Percentiles rank a stretch among this genome's conserved stretches.
Evolutionary conservation across 768 basidiomycete genomes (phyloP).

Genomic region (Leucocoprinus birnbaumii): DNA sequence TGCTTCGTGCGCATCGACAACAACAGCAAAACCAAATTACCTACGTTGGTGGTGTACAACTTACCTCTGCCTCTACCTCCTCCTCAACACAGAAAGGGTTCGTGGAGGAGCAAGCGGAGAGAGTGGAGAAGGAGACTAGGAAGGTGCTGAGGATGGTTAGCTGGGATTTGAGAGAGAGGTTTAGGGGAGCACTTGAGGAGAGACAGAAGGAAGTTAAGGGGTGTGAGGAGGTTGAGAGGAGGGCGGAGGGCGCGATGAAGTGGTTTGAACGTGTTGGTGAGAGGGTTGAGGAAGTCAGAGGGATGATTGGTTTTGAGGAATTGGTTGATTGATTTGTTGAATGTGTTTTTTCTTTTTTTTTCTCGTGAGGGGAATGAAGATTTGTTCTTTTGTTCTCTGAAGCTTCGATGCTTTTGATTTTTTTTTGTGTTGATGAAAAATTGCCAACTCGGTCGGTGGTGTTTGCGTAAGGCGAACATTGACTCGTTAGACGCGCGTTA

Average conservation of each 20-base stretch:
- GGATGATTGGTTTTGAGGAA: conserved; percentile 23
- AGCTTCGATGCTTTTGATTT: not conserved
- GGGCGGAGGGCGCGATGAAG: conserved; percentile 64
- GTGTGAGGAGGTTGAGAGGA: conserved; percentile 73
- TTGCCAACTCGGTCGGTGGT: no score
- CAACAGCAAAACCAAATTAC: not conserved
- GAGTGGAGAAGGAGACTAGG: conserved; percentile 82
- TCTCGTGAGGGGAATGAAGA: not conserved
- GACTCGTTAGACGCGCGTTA: no score
- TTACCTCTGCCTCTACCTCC: no score
- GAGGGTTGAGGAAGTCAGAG: conserved; percentile 44
- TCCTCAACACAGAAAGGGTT: not conserved
- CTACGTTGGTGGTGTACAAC: no score
- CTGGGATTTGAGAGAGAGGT: conserved; percentile 87
- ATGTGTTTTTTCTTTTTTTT: no score
- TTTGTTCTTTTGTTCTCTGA: not conserved
- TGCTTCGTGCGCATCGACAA: conserved; percentile 30
- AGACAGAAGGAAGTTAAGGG: conserved; percentile 70
- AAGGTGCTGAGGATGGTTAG: conserved; percentile 90
- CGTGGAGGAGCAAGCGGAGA: conserved; percentile 60
- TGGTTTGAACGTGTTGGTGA: conserved; percentile 62
- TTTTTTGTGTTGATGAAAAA: not conserved
- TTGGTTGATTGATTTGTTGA: conserved; percentile 13
- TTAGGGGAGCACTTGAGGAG: conserved; percentile 79
- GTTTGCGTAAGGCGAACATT: no score